Evolutionary conservation across 768 basidiomycete species (phyloP).

Genomic region (Coprinellus micaceus): DNA sequence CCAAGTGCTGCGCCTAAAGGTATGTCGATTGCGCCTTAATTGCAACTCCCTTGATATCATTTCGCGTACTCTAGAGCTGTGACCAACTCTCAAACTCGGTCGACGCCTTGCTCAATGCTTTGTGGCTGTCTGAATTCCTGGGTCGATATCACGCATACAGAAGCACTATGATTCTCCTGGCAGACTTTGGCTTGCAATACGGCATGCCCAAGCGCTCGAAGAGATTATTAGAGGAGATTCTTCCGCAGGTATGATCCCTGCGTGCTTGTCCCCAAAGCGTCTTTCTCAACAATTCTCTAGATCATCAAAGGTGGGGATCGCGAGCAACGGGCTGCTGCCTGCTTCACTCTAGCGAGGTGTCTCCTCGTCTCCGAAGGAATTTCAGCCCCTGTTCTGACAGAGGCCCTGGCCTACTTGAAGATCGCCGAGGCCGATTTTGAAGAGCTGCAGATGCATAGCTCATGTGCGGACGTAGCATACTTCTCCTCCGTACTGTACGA

Average conservation of each 20-base stretch:
- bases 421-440: slow-evolving; percentile 66
- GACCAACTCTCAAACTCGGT: slow-evolving; percentile 62
- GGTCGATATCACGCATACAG: slow-evolving; percentile 65
- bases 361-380: slow-evolving; percentile 56
- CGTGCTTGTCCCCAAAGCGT: not conserved
- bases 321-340: slow-evolving; percentile 74
- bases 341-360: slow-evolving; percentile 71
- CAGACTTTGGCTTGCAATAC: slow-evolving; percentile 76
- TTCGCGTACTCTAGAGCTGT: no score
- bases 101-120: slow-evolving; percentile 61
- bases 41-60: no score
- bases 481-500: slow-evolving; percentile 67
- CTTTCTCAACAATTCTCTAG: slow-evolving; percentile 30
- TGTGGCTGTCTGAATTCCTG: slow-evolving; percentile 82
- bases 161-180: slow-evolving; percentile 65
- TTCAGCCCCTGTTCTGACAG: slow-evolving; percentile 43
- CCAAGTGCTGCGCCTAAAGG: slow-evolving; percentile 45
- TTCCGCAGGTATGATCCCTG: slow-evolving; percentile 63
- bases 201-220: slow-evolving; percentile 65
- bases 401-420: slow-evolving; percentile 58
- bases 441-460: slow-evolving; percentile 52
- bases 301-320: slow-evolving; percentile 67
- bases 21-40: slow-evolving; percentile 13
- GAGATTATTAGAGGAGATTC: slow-evolving; percentile 68
- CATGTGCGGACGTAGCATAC: slow-evolving; percentile 69